A percentile compares a stretch with the other conserved stretches of the same genome.
Evolutionary conservation across 1,284 basidiomycete genomes (phyloP).

Genomic region (Rugosomyces carneus): DNA sequence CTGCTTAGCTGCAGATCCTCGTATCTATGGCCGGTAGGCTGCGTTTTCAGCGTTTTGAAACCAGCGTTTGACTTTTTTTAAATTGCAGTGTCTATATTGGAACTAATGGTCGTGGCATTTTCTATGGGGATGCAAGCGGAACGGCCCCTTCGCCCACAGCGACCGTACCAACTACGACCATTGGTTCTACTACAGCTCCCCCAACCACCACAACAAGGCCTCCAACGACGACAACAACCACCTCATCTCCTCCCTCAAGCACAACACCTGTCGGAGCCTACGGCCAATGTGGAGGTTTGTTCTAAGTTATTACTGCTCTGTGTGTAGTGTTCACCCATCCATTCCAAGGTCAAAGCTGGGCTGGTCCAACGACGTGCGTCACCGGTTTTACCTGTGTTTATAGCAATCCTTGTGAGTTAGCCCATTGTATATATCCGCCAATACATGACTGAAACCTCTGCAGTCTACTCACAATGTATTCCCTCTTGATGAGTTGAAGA

Average conservation of each 20-base stretch:
- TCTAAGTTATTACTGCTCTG: background rate
- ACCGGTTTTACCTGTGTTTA: conserved; percentile 34
- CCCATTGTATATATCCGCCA: background rate
- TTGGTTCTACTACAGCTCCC: conserved; percentile 18
- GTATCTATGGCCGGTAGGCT: conserved; percentile 47
- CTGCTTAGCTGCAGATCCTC: conserved; percentile 45
- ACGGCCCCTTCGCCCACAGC: conserved; percentile 32
- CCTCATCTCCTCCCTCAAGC: conserved; percentile 21
- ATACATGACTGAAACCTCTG: background rate
- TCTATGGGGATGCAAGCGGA: conserved; percentile 46
- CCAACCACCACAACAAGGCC: conserved; percentile 22
- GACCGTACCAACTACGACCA: conserved; percentile 16
- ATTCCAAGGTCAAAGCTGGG: conserved; percentile 32
- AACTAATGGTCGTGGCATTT: conserved; percentile 61
- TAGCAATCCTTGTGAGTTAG: conserved; percentile 36
- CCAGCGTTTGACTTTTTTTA: too few species aligned
- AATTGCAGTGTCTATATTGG: conserved; percentile 63
- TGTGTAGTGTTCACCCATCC: background rate
- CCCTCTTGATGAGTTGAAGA: conserved; percentile 22
- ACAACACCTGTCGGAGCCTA: conserved; percentile 27
- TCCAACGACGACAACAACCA: conserved; percentile 19
- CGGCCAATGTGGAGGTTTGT: conserved; percentile 42
- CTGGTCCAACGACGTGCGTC: conserved; percentile 40
- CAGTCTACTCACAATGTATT: conserved; percentile 44
- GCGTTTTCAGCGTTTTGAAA: background rate